These are phyloP conservation scores for Lineolata rhizophorae DNA, from an alignment of 495 filamentous ascomycete species.

Conservation along the genomic window DNA sequence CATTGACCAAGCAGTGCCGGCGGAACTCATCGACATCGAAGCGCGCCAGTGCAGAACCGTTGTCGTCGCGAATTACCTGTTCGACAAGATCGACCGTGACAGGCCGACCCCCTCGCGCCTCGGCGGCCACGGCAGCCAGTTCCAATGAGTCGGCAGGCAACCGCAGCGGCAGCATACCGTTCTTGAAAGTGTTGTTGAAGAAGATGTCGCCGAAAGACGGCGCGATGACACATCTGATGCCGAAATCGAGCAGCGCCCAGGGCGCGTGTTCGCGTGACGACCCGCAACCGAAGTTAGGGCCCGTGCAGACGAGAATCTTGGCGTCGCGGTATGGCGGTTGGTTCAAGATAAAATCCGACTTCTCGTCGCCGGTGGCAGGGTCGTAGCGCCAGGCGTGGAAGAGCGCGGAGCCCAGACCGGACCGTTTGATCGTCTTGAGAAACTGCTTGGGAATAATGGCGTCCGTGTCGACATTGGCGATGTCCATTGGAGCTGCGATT, in stretches of 20 bases:
- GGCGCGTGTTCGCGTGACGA: constrained; percentile 88
- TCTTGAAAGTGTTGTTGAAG: constrained; percentile 99
- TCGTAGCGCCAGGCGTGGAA: constrained; percentile 70
- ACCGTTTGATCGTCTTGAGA: constrained; percentile 97
- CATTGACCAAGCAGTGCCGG: constrained; percentile 86
- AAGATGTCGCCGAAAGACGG: constrained; percentile 93
- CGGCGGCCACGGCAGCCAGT: constrained; percentile 49
- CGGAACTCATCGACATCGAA: constrained; percentile 86
- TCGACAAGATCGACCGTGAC: constrained; percentile 79
- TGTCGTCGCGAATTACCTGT: constrained; percentile 57
- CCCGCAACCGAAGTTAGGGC: constrained; percentile 89
- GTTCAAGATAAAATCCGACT: constrained; percentile 74
- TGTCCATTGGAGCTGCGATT: constrained; percentile 71
- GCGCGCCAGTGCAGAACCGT: constrained; percentile 43
- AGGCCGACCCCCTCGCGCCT: constrained; percentile 65
- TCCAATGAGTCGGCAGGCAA: constrained; percentile 39
- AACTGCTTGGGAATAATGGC: constrained; percentile 99
- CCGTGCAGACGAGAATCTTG: constrained; percentile 87
- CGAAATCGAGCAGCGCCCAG: constrained; percentile 92
- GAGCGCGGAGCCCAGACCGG: constrained; percentile 69
- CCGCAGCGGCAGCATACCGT: constrained; percentile 84
- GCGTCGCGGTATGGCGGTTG: constrained; percentile 62
- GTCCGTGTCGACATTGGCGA: constrained; percentile 85
- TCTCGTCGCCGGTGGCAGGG: constrained; percentile 40
- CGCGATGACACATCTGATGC: constrained; percentile 83